These are phyloP conservation scores for Ottelia alismoides DNA, from an alignment of 106 monocot species.

Conservation along the genomic window DNA sequence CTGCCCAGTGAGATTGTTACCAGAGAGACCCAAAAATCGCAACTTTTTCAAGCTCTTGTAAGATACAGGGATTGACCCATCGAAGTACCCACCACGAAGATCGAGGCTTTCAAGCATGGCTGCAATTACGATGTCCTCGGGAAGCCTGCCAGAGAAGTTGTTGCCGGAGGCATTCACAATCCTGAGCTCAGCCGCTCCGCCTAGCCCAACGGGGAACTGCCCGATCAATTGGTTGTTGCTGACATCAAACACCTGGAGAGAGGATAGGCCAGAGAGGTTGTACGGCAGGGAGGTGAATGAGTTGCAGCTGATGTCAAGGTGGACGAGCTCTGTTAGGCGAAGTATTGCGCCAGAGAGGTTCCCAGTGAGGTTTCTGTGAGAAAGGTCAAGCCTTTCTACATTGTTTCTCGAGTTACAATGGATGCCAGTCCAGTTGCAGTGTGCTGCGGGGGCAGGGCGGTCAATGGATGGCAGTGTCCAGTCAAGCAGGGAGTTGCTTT, in stretches of 20 bases:
- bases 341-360: conserved; percentile 11
- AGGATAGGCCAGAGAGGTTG: conserved; percentile 11
- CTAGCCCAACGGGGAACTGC: conserved; percentile 43
- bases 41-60: neutral
- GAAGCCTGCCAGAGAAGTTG: conserved; percentile 41
- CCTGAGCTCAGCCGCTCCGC: conserved; percentile 11
- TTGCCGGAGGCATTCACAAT: conserved; percentile 59
- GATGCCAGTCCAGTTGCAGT: conserved; percentile 67
- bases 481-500: neutral
- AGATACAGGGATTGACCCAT: neutral
- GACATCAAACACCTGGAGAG: conserved; percentile 33
- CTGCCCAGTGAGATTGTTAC: conserved; percentile 55
- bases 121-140: conserved; percentile 2
- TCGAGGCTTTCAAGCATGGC: conserved; percentile 3
- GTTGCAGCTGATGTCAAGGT: conserved; percentile 37
- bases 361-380: conserved; percentile 51
- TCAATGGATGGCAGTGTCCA: too few species aligned
- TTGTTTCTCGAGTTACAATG: conserved; percentile 23
- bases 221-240: conserved; percentile 60
- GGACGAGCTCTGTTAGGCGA: conserved; percentile 21
- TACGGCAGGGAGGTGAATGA: conserved; percentile 36
- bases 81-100: conserved; percentile 5
- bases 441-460: neutral
- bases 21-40: conserved; percentile 36
- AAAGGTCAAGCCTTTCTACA: conserved; percentile 36